Evolutionary conservation across 108 stramenopile species (phyloP).

Genomic region (Discostella pseudostelligera): DNA sequence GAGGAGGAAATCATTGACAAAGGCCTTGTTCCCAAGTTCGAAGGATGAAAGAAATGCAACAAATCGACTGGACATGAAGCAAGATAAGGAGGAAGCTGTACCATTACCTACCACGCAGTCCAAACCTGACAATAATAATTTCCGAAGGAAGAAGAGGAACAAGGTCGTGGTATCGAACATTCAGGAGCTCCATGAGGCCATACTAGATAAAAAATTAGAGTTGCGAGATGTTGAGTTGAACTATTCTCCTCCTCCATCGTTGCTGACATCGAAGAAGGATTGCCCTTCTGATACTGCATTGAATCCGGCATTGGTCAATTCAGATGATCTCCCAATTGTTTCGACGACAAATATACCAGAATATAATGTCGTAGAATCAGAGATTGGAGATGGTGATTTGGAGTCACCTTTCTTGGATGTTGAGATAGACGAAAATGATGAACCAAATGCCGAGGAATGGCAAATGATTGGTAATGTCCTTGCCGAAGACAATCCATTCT

Average conservation of each 20-base stretch:
- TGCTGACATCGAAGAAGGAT: slow-evolving; percentile 15
- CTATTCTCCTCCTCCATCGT: slow-evolving; percentile 29
- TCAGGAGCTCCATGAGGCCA: slow-evolving; percentile 55
- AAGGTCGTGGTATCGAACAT: slow-evolving; percentile 43
- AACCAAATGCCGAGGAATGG: slow-evolving; percentile 20
- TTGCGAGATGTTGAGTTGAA: slow-evolving; percentile 44
- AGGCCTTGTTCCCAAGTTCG: slow-evolving; percentile 15
- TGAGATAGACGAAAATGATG: neutral
- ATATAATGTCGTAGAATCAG: no score
- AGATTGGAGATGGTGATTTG: neutral
- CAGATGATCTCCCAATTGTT: neutral
- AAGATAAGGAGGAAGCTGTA: neutral
- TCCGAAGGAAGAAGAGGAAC: slow-evolving; percentile 17
- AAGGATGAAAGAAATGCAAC: slow-evolving; percentile 4
- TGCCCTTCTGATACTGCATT: neutral
- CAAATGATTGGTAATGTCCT: slow-evolving; percentile 18
- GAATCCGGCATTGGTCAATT: neutral
- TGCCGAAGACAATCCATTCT: slow-evolving; percentile 12
- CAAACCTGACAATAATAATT: neutral
- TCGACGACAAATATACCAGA: neutral
- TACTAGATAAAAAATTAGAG: slow-evolving; percentile 49
- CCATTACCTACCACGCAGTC: neutral
- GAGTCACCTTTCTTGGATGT: neutral
- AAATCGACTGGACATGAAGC: slow-evolving; percentile 1
- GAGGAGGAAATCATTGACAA: slow-evolving; percentile 20